Conservation (phyloP, 2,329 filamentous ascomycete genomes). For the Amphichorda felina region DNA sequence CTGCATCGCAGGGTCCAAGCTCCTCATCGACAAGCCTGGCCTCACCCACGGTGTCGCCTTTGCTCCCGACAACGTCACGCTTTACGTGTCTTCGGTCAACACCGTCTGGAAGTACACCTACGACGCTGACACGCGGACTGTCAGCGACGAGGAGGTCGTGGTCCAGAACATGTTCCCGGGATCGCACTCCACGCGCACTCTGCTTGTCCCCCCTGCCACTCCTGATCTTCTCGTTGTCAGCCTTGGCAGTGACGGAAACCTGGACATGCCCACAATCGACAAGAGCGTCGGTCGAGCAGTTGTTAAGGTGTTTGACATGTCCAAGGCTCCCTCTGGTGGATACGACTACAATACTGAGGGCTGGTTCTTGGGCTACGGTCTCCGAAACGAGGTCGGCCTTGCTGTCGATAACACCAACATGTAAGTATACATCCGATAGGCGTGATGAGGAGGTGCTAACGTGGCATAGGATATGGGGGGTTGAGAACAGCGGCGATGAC, state of each 20-base stretch:
- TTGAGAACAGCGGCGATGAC: conserved; percentile 39
- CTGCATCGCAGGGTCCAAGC: conserved; percentile 23
- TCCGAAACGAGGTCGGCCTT: conserved; percentile 53
- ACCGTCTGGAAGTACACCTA: conserved; percentile 46
- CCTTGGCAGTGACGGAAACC: conserved; percentile 24
- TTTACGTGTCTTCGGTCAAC: conserved; percentile 25
- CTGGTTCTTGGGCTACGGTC: conserved; percentile 25
- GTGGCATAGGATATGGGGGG: conserved; percentile 32
- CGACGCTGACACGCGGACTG: conserved; percentile 32
- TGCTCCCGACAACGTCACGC: conserved; percentile 22
- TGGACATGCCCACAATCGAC: conserved; percentile 21
- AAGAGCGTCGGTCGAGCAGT: conserved; percentile 17
- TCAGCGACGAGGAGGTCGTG: conserved; percentile 27
- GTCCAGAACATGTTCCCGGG: conserved; percentile 25
- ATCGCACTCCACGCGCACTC: conserved; percentile 24
- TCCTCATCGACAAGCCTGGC: conserved; percentile 19
- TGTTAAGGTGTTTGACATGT: conserved; percentile 29
- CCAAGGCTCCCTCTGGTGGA: conserved; percentile 18
- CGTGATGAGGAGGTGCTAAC: not conserved
- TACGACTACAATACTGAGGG: conserved; percentile 26
- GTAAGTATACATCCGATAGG: conserved; percentile 5
- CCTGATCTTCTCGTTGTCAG: conserved; percentile 25
- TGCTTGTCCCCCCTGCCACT: conserved; percentile 20
- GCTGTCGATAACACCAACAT: conserved; percentile 30
- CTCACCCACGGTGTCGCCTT: conserved; percentile 28